Evolutionary conservation across 2,329 filamentous ascomycete genomes (phyloP), one percentile per base, ranked within the genome.

Genomic region (Trichoderma endophyticum): DNA sequence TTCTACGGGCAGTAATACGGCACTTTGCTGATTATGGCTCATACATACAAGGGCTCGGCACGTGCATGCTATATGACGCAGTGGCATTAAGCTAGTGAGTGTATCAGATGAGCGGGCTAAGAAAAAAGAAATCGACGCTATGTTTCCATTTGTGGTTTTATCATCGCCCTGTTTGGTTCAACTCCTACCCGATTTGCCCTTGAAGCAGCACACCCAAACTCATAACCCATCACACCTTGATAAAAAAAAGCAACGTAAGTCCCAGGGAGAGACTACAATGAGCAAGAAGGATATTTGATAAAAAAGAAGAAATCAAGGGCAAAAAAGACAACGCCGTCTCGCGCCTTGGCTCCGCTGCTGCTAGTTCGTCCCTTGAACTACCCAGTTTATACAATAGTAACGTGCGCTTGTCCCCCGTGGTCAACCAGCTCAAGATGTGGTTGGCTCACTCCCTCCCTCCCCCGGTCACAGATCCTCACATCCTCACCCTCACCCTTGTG

Each of bases 351-450:
- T 14, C 67, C 67, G 59, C 39, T 34, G 43, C 15, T 30, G 59
- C 59, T 56, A 54, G 34, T 21, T 62, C 57, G 43, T 61, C 67
- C 30, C 59, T 70, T 61, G 36, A 57, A 39, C 56, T 61, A 54
- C 30, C 43, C 59, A 54, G 12, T 61, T 28, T 36, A 54, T 63
- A 62, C 59, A 70, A 68, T 60, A 68, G 57, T 63, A 70, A 24
- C 4, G 36, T 63, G 59, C 67, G 43, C 67, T 70, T 39, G 67
- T 70, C 59, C 59, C 67, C 59, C 59, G 43, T 70, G 43, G 28
- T 54, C 57, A 63, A 43, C 51, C n/a, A 54, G 14, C 32, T 24
- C n/a, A 54, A 36, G 11, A 28, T 56, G 39, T 63, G 59, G 59
- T 39, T 63, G 43, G 67, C 30, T 18, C 67, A 43, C 65, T 51